Base-by-base conservation (phyloP, 2,329 filamentous ascomycete species). In the Beauveria varroae region DNA sequence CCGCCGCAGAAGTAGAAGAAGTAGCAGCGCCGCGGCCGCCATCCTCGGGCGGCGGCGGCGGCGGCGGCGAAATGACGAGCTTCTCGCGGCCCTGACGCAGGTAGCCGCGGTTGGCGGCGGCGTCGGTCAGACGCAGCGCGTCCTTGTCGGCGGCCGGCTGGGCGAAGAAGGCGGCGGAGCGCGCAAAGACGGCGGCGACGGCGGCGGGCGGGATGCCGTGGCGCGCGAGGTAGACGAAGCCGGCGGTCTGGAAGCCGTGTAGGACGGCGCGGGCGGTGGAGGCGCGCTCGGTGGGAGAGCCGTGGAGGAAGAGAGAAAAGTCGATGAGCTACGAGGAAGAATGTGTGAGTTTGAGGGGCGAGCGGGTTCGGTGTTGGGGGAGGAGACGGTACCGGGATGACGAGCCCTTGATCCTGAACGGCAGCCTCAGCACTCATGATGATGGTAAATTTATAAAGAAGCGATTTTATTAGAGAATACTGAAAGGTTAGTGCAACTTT, bases 151-250 rank as follows among this genome's bases (percentile, higher is more conserved):
- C 77, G 52, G 78, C 71, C 3, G 86, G 78, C 59, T 88, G 84
- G 16, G 75, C 73, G 74, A 95, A 95, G 79, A 93, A 93, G 64
- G 78, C 76, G 55, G 86, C 85, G 5, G 89, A 92, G 61, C 81
- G 79, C 64, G 78, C 71, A 71, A 95, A 96, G 63, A 88, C 81
- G 62, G 81, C 74, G 63, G 81, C 72, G 14, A 91, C 76, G 10
- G 81, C 80, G 9, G 81, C 75, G 3, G 82, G 68, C 0, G 86
- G 75, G 63, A 96, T 88, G 46, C 88, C 84, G 66, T 93, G 87
- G 30, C 73, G 93, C 90, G 67, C 87, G 87, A 96, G 84, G 75
- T 96, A 96, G 70, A 97, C 84, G 78, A 97, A 96, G 62, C 93
- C 93, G 2, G 92, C 89, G 1, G 83, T 87, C 68, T 92, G 89